Evolutionary conservation across 75 land plant species (phyloP), one percentile per base, ranked within the genome.

Genomic region (Azolla pinnata): DNA sequence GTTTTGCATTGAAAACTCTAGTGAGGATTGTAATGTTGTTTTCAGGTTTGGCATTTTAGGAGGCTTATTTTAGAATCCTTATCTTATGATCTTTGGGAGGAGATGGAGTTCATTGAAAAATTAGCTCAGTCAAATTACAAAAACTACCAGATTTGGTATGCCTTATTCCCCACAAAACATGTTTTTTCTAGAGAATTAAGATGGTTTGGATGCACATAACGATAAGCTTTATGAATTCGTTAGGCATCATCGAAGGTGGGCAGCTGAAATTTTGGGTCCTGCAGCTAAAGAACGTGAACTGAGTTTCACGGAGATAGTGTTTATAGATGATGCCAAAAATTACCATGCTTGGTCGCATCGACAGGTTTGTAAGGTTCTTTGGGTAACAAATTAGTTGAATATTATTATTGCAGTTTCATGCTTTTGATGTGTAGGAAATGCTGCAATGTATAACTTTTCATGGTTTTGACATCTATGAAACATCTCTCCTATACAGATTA

Each of bases 341-440:
- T 95, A 95, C 61, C 99, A 95, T 75, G 97, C 99, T 14, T 95
- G 99, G 99, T 95, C 97, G 35, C 99, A 95, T 30, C 77, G 99
- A 35, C 99, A 89, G 96, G 98, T n/a, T n/a, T n/a, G n/a, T n/a
- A n/a, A n/a, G n/a, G n/a, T n/a, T n/a, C n/a, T n/a, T n/a, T n/a
- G n/a, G n/a, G n/a, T n/a, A n/a, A n/a, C n/a, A n/a, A n/a, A n/a
- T n/a, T n/a, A n/a, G n/a, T n/a, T n/a, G n/a, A n/a, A n/a, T n/a
- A n/a, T n/a, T n/a, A n/a, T n/a, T n/a, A n/a, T n/a, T n/a, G n/a
- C n/a, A n/a, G n/a, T n/a, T n/a, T n/a, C n/a, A n/a, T n/a, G n/a
- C n/a, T n/a, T n/a, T n/a, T n/a, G n/a, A n/a, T n/a, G n/a, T n/a
- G n/a, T n/a, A n/a, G n/a, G n/a, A n/a, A n/a, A n/a, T n/a, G n/a